Evolutionary conservation across 2,329 filamentous ascomycete species (phyloP).

Genomic region (Ramularia endophylla): DNA sequence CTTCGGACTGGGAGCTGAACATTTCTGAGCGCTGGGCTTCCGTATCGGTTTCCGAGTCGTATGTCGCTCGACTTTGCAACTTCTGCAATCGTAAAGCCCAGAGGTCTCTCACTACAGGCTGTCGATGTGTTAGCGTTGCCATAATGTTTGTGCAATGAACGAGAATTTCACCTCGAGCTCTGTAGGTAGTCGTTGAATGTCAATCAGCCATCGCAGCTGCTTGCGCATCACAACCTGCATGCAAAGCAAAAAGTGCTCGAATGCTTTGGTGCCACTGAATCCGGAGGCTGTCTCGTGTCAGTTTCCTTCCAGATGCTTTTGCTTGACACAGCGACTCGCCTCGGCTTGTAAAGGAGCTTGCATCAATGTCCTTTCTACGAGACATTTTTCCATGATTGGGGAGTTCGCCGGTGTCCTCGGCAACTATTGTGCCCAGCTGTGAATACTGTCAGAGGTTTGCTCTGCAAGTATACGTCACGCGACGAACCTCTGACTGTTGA

Average conservation of each 20-base stretch:
- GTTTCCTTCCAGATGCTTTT: slow-evolving; percentile 3
- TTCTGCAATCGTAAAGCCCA: slow-evolving; percentile 70
- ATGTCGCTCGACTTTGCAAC: slow-evolving; percentile 39
- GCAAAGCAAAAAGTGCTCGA: slow-evolving; percentile 73
- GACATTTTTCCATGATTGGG: slow-evolving; percentile 24
- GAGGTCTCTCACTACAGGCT: slow-evolving; percentile 64
- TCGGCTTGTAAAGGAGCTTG: slow-evolving; percentile 23
- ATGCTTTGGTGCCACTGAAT: slow-evolving; percentile 59
- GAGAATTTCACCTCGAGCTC: slow-evolving; percentile 60
- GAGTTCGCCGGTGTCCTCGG: slow-evolving; percentile 29
- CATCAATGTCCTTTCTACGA: slow-evolving; percentile 25
- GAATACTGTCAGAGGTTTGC: background rate
- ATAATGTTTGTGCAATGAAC: background rate
- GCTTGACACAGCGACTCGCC: too few species aligned
- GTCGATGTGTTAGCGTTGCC: slow-evolving; percentile 1
- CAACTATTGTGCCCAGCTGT: slow-evolving; percentile 28
- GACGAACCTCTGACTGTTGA: slow-evolving; percentile 59
- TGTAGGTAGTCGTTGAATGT: slow-evolving; percentile 57
- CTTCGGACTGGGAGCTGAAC: slow-evolving; percentile 55
- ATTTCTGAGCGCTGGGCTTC: slow-evolving; percentile 41
- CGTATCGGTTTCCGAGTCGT: slow-evolving; percentile 30
- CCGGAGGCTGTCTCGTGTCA: slow-evolving; percentile 24
- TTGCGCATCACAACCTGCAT: slow-evolving; percentile 80
- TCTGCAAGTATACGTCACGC: background rate
- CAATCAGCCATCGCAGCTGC: slow-evolving; percentile 69